Evolutionary conservation across 176 grass and related monocot genomes (phyloP).

Genomic region (Carex littledalei): DNA sequence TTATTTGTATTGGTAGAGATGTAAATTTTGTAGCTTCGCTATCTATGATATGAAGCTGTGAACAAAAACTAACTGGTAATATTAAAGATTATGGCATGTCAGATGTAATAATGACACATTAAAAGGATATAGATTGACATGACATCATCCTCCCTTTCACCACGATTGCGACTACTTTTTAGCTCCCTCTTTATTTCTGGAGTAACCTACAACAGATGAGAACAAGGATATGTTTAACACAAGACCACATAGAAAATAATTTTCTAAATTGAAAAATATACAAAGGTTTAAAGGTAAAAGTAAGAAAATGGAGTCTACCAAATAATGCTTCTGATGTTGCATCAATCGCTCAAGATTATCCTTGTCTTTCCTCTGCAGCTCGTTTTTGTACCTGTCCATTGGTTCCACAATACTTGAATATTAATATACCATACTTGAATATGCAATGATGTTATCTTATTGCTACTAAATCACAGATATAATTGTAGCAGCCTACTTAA

Average conservation of each 20-base stretch:
- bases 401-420: background rate
- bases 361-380: constrained; percentile 66
- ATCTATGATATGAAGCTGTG: background rate
- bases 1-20: background rate
- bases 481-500: background rate
- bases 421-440: background rate
- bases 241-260: background rate
- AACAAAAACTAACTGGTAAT: background rate
- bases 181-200: constrained; percentile 88
- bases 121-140: constrained; percentile 66
- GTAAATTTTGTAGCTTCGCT: background rate
- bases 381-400: constrained; percentile 70
- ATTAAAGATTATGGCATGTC: background rate
- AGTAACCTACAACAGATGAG: constrained; percentile 51
- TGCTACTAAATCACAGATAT: background rate
- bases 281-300: background rate
- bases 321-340: constrained; percentile 88
- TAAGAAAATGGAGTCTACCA: constrained; percentile 31
- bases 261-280: constrained; percentile 6
- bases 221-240: background rate
- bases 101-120: background rate
- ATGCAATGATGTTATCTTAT: background rate
- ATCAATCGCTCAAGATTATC: constrained; percentile 55
- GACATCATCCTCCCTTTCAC: constrained; percentile 36
- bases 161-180: constrained; percentile 49